Base-by-base conservation (phyloP, 2,329 filamentous ascomycete species). In the Ophiostoma sp. region DNA sequence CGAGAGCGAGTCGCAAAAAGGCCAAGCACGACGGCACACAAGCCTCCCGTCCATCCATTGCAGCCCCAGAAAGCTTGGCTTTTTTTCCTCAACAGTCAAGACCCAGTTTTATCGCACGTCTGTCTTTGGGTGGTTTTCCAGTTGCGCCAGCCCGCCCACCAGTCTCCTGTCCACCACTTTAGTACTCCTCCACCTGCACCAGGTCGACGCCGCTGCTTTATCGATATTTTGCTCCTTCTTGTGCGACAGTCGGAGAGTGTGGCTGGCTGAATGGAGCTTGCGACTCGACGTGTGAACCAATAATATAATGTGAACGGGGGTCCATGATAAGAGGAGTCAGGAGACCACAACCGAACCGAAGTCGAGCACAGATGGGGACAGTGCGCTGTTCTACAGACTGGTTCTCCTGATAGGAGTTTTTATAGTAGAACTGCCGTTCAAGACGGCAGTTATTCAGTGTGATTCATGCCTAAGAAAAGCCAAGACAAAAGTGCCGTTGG, bases 31-130 rank as follows among this genome's bases (percentile, higher is more conserved):
- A 6, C 61, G 61, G 61, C 36, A 28, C 36, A 42, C 36, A 28
- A 25, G 22, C 9, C 61, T 28, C 61, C 59, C 36, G 61, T 8
- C 11, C 61, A 64, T 28, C 28, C 57, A 36, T 63, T 9, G 33
- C 31, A n/a, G 57, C 57, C 57, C 57, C 57, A 63, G 57, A 63
- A 63, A 63, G 57, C 57, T 63, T 63, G 57, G 57, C 57, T 6
- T 59, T 55, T 28, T 48, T 19, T 59, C 55, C 28, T 28, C 55
- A 59, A 59, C 55, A 25, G 55, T 6, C n/a, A 31, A 28, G 19
- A 15, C 55, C 55, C 8, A 9, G 19, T 59, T 59, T 59, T 4
- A n/a, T 22, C 12, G 3, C 22, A 19, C 3, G 15, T 15, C 15
- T 19, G 42, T 48, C 42, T 42, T 2, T 42, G 36, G 36, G 4